These are phyloP conservation scores for Aureobasidium uvarum DNA, from an alignment of 2,329 filamentous ascomycete genomes.

Conservation along the genomic window DNA sequence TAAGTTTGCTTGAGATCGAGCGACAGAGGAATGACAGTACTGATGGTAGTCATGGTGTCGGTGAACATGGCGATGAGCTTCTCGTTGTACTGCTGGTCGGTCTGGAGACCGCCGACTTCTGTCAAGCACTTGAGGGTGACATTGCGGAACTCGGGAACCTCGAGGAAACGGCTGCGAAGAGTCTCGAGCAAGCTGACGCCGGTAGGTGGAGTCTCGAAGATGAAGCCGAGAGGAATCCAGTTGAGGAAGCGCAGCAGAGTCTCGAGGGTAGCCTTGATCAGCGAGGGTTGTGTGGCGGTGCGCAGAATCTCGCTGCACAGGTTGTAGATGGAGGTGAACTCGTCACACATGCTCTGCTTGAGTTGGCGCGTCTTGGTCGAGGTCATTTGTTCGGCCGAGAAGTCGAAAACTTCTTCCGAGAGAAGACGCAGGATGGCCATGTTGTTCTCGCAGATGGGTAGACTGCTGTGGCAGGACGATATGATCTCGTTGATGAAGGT, in stretches of 20 bases:
- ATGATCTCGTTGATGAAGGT: conserved; percentile 99
- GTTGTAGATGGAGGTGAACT: conserved; percentile 98
- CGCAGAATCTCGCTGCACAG: conserved; percentile 93
- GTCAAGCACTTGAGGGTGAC: conserved; percentile 95
- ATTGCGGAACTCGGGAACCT: conserved; percentile 93
- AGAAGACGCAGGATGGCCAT: conserved; percentile 96
- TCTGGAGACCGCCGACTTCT: conserved; percentile 92
- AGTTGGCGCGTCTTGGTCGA: conserved; percentile 93
- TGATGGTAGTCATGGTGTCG: conserved; percentile 87
- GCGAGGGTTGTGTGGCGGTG: conserved; percentile 79
- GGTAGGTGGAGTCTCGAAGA: conserved; percentile 81
- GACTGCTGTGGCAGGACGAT: conserved; percentile 87
- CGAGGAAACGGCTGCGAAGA: conserved; percentile 84
- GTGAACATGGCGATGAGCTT: conserved; percentile 99
- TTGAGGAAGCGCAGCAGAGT: conserved; percentile 95
- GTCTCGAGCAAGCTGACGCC: conserved; percentile 77
- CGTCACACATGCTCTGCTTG: conserved; percentile 97
- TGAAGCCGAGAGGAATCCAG: conserved; percentile 98
- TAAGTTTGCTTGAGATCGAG: conserved; percentile 92
- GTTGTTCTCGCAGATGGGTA: conserved; percentile 99
- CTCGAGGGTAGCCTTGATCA: conserved; percentile 95
- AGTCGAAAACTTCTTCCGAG: conserved; percentile 98
- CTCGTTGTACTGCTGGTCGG: conserved; percentile 84
- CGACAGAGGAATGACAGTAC: conserved; percentile 85
- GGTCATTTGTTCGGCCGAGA: conserved; percentile 99